Evolutionary conservation across 208 protist genomes (phyloP).

Genomic region (Naegleria gruberi): DNA sequence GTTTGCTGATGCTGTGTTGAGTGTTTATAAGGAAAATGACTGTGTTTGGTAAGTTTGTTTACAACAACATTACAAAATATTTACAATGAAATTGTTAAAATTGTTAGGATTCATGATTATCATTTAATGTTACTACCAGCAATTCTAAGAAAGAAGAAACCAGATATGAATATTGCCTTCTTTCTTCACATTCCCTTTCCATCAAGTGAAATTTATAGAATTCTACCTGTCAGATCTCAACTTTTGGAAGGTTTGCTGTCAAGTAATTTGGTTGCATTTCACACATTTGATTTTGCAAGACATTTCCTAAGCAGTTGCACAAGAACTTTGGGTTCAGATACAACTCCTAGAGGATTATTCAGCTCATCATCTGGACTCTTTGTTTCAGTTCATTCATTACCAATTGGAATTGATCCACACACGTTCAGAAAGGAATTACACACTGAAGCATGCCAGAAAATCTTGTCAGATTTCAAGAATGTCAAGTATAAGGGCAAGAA

Average conservation of each 20-base stretch:
- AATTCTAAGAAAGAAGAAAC: slow-evolving; percentile 38
- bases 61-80: no score
- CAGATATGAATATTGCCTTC: slow-evolving; percentile 50
- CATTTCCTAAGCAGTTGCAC: slow-evolving; percentile 48
- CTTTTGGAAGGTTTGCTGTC: slow-evolving; percentile 52
- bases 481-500: slow-evolving; percentile 45
- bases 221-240: slow-evolving; percentile 46
- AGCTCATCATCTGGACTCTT: slow-evolving; percentile 35
- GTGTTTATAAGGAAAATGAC: slow-evolving; percentile 25
- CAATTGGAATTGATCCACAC: slow-evolving; percentile 51
- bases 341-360: slow-evolving; percentile 38
- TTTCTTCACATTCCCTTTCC: slow-evolving; percentile 69
- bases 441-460: slow-evolving; percentile 25
- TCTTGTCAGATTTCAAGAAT: slow-evolving; percentile 39
- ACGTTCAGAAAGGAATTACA: slow-evolving; percentile 42
- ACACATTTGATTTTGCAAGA: slow-evolving; percentile 55
- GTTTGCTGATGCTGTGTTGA: slow-evolving; percentile 38
- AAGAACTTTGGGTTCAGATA: slow-evolving; percentile 41
- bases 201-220: slow-evolving; percentile 51
- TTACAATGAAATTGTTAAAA: neutral
- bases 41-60: neutral
- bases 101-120: slow-evolving; percentile 14
- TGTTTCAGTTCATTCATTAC: slow-evolving; percentile 35
- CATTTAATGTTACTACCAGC: slow-evolving; percentile 50
- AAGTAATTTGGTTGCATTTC: slow-evolving; percentile 51